Base-by-base conservation (phyloP, 108 stramenopile genomes). In the Nitzschia inconspicua region DNA sequence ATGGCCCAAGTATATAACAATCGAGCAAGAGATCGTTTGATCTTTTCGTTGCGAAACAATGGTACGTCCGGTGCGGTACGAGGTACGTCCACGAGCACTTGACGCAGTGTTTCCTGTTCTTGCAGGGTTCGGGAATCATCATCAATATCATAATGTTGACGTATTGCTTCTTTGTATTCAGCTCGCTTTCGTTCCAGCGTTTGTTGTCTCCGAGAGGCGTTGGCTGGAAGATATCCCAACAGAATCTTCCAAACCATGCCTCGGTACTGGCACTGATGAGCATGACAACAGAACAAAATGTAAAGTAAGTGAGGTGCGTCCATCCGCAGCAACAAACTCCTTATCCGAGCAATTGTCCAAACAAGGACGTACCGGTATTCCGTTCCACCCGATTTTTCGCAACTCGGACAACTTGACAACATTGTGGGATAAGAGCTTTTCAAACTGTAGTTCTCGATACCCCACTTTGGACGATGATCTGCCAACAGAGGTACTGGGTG, bases 81-180 rank as follows among this genome's bases (percentile, higher is more conserved):
- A 7, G 98, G 98, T 4, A 98, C 86, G 77, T 99, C 98, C 34
- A 98, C 96, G 57, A 98, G 54, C 2, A 99, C 96, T 65, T 98
- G 97, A 11, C 97, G 83, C 16, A 96, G 71, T 10, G 91, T 93
- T 66, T 95, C 91, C 78, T 96, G 95, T 66, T 98, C 97, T 48
- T 92, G 86, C 47, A 80, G 51, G 13, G 88, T 93, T 14, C 95
- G 74, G 8, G 77, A 52, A 59, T 88, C 62, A 47, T 89, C 88
- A 41, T 88, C 85, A 70, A 93, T 89, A 49, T 87, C 82, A 66
- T 88, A 93, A 68, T 93, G 91, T 57, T 86, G 86, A 13, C 41
- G 44, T 20, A 87, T 86, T 19, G 92, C 89, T 54, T 91, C 89
- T 36, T 70, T 66, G 69, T 94, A 94, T 63, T 94, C 93, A 35